Evolutionary conservation across 225 moss, liverwort and hornwort genomes (phyloP), one percentile per base, ranked within the genome.

Genomic region (Takakia lepidozioides): DNA sequence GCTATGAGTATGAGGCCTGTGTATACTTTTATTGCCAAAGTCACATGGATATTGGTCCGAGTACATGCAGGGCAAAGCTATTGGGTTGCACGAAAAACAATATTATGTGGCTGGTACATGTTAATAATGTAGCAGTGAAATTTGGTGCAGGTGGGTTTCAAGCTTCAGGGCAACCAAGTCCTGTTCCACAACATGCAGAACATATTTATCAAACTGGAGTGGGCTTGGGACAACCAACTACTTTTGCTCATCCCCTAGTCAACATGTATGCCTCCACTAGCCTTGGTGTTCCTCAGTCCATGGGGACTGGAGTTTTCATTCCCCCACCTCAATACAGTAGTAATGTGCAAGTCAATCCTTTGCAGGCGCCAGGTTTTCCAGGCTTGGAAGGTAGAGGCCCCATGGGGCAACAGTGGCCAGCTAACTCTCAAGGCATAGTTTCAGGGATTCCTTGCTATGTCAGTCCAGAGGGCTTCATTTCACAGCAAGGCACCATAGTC

Each of bases 401-500:
- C 11, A 54, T 62, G 18, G 69, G 69, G 22, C 78, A 79, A 66
- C n/a, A n/a, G n/a, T 79, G 73, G 78, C 62, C 64, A 5, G 65
- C 63, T 19, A 73, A 66, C 38, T 60, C 72, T 44, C 73, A 72
- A 27, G 73, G 78, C 11, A 73, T 78, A 56, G 78, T 78, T 22
- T 73, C 78, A 1, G 78, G 78, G 51, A 78, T 78, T 29, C 78
- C 78, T 24, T 78, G 78, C 58, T 78, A 78, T 52, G 69, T 69
- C 32, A 69, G 65, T 53, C 65, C 69, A 59, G 61, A 69, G 7
- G 68, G 59, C 45, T 62, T 62, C 51, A 56, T 78, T 56, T 58
- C 73, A 49, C 78, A 78, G 69, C 73, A 65, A 44, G 78, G 73
- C 17, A 28, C 59, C 0, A 61, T 69, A 51, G 65, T 36, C 32